Conservation (phyloP, 2,329 filamentous ascomycete species). For the Pseudofabraea citricarpa region DNA sequence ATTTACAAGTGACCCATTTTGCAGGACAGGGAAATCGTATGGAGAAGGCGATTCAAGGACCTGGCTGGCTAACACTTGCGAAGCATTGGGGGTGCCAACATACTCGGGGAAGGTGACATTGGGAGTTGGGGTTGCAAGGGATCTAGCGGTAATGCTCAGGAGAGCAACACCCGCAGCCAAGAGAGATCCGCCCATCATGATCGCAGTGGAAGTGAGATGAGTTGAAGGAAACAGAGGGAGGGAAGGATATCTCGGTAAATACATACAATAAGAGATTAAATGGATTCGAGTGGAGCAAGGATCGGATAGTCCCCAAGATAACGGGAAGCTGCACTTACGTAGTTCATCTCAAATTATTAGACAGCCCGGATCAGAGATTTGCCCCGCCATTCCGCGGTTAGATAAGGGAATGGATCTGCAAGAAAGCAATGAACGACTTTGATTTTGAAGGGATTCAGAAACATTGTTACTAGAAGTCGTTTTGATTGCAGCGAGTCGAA, state of each 20-base stretch:
- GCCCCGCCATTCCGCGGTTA: no score
- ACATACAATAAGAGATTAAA: not conserved
- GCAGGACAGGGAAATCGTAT: slow-evolving; percentile 34
- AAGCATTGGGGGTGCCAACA: slow-evolving; percentile 11
- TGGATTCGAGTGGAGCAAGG: not conserved
- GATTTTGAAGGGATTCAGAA: no score
- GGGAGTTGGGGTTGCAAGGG: not conserved
- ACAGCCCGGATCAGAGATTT: no score
- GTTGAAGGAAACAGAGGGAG: not conserved
- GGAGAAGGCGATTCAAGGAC: slow-evolving; percentile 26
- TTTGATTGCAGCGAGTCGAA: no score
- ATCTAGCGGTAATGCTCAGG: slow-evolving; percentile 1
- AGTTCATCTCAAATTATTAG: no score
- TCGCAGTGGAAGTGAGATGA: not conserved
- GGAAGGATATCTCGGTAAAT: not conserved
- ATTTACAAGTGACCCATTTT: slow-evolving; percentile 22
- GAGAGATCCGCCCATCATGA: not conserved
- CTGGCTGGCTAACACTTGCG: slow-evolving; percentile 27
- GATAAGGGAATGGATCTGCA: no score
- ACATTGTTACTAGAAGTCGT: no score
- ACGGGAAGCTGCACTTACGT: no score
- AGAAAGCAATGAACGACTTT: no score
- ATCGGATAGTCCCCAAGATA: no score
- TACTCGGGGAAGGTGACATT: not conserved
- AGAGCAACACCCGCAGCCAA: not conserved